These are phyloP conservation scores for Talaromyces funiculosus DNA, from an alignment of 2,329 filamentous ascomycete species.

Conservation along the genomic window DNA sequence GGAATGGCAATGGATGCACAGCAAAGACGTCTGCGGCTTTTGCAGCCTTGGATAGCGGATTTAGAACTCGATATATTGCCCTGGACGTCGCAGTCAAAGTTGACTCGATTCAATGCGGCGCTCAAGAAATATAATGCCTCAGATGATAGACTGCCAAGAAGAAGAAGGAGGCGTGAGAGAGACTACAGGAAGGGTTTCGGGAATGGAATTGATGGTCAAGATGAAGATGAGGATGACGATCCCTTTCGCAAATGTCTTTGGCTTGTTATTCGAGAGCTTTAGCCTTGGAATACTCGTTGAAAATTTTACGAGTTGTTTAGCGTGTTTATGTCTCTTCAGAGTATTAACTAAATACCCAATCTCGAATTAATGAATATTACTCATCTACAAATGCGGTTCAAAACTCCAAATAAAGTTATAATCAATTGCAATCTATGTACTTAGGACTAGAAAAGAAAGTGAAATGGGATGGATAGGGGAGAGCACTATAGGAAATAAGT, in stretches of 20 bases:
- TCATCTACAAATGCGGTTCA: neutral
- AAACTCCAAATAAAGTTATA: neutral
- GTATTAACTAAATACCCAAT: neutral
- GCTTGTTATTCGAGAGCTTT: constrained; percentile 6
- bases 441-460: neutral
- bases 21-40: constrained; percentile 17
- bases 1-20: constrained; percentile 2
- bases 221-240: neutral
- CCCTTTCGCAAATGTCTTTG: constrained; percentile 4
- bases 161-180: neutral
- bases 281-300: neutral
- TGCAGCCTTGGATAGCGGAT: constrained; percentile 25
- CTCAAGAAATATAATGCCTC: constrained; percentile 19
- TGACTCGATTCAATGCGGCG: constrained; percentile 21
- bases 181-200: neutral
- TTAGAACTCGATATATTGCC: constrained; percentile 20
- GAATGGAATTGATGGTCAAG: neutral
- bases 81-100: constrained; percentile 20
- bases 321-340: neutral
- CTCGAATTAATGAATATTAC: neutral
- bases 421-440: neutral
- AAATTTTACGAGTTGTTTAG: too few relatives aligned
- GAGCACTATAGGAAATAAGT: neutral
- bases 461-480: neutral
- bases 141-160: constrained; percentile 2